Percentiles rank a stretch among this genome's conserved stretches.
phyloP scores from a whole-genome alignment of 306 rosid species.

The Prosopis cineraria region DNA sequence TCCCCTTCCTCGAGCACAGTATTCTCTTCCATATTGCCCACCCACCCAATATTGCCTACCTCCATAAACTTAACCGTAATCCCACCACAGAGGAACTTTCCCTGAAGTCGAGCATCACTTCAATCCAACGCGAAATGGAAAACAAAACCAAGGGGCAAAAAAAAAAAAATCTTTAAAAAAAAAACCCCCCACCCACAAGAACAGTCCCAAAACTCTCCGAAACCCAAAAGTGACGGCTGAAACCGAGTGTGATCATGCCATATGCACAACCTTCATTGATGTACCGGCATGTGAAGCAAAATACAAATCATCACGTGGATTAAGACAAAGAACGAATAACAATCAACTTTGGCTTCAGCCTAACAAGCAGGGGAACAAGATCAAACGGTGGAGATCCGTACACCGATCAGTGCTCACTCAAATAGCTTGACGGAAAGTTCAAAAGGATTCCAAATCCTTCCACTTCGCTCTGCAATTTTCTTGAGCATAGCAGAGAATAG shows the following conservation, averaged over 20 bases:
- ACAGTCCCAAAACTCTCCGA: slow-evolving; percentile 36
- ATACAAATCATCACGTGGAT: slow-evolving; percentile 41
- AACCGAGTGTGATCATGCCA: slow-evolving; percentile 40
- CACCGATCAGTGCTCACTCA: slow-evolving; percentile 44
- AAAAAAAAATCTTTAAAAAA: not conserved
- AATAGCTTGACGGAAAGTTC: slow-evolving; percentile 50
- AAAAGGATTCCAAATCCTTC: slow-evolving; percentile 46
- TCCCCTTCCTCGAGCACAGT: slow-evolving; percentile 83
- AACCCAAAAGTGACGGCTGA: slow-evolving; percentile 46
- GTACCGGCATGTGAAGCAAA: slow-evolving; percentile 41
- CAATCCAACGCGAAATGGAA: slow-evolving; percentile 33
- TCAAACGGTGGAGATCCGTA: slow-evolving; percentile 42
- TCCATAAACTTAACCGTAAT: slow-evolving; percentile 50
- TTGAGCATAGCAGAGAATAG: slow-evolving; percentile 32
- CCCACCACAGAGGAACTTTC: slow-evolving; percentile 50
- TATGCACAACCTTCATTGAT: slow-evolving; percentile 40
- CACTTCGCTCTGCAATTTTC: slow-evolving; percentile 36
- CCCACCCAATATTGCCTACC: slow-evolving; percentile 38
- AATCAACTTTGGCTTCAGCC: slow-evolving; percentile 11
- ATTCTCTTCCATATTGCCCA: slow-evolving; percentile 53
- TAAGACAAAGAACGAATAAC: not conserved
- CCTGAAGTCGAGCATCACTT: slow-evolving; percentile 81
- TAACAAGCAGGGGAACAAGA: slow-evolving; percentile 26
- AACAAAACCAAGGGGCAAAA: not conserved
- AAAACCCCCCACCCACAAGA: slow-evolving; percentile 47